A percentile compares a stretch with the other conserved stretches of the same genome.
Conservation (phyloP, 2,329 filamentous ascomycete species). For the Alternaria triticimaculans region DNA sequence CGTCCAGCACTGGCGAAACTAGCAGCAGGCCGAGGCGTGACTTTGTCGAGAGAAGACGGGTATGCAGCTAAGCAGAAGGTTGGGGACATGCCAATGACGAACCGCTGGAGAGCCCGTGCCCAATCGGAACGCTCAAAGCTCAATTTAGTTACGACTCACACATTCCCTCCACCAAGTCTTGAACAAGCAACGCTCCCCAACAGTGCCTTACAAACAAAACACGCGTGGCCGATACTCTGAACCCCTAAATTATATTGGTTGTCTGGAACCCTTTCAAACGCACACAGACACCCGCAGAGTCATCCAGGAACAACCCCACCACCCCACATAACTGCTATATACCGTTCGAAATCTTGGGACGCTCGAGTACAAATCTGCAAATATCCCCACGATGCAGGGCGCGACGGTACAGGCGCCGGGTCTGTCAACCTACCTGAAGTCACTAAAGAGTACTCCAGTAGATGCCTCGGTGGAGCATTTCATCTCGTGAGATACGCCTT, state of each 20-base stretch:
- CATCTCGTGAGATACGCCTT: constrained; percentile 69
- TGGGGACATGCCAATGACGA: constrained; percentile 45
- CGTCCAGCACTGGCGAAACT: neutral
- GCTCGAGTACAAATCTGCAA: neutral
- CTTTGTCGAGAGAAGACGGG: neutral
- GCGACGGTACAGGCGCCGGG: constrained; percentile 65
- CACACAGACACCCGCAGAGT: neutral
- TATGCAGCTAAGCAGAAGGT: constrained; percentile 17
- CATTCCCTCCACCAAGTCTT: neutral
- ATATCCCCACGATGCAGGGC: constrained; percentile 32
- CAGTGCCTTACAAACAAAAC: neutral
- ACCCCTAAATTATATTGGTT: neutral
- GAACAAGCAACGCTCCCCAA: constrained; percentile 7
- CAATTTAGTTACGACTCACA: constrained; percentile 14
- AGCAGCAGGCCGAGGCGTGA: constrained; percentile 9
- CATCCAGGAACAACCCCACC: constrained; percentile 21
- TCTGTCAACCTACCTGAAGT: constrained; percentile 78
- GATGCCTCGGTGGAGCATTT: constrained; percentile 85
- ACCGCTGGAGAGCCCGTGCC: constrained; percentile 14
- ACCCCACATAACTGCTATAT: constrained; percentile 22
- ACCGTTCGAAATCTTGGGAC: constrained; percentile 2
- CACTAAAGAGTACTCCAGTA: constrained; percentile 71
- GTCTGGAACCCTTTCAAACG: neutral
- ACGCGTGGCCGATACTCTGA: neutral
- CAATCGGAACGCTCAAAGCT: constrained; percentile 16